Percentiles rank a stretch among this genome's conserved stretches.
phyloP scores from a whole-genome alignment of 2,329 filamentous ascomycete species.

The Dryadomyces quercus-mongolicae region DNA sequence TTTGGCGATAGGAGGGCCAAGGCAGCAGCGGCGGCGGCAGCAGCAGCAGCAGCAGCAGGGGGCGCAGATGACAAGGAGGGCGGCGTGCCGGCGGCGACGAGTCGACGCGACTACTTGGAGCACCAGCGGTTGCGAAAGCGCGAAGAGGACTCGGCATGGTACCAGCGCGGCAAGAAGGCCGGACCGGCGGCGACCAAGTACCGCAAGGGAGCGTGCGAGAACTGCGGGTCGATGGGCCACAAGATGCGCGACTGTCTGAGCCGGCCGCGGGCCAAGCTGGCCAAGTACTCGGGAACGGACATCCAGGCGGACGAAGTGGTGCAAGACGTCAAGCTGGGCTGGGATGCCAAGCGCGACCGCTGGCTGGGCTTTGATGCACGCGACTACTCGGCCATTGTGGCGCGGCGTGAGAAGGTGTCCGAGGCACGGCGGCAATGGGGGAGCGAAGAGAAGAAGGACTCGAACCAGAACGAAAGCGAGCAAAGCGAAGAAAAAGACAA shows the following conservation, averaged over 20 bases:
- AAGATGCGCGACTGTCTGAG: conserved; percentile 89
- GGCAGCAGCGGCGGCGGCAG: neutral
- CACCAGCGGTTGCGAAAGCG: conserved; percentile 83
- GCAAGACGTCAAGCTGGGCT: conserved; percentile 76
- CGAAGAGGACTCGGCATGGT: conserved; percentile 72
- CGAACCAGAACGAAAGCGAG: conserved; percentile 33
- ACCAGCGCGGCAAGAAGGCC: conserved; percentile 74
- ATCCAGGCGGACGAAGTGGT: conserved; percentile 87
- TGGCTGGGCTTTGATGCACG: conserved; percentile 96
- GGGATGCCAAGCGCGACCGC: conserved; percentile 93
- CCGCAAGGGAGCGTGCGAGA: conserved; percentile 95
- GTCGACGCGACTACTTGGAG: conserved; percentile 62
- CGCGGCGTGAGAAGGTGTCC: conserved; percentile 81
- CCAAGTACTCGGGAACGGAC: conserved; percentile 82
- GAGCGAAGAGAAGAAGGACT: conserved; percentile 36
- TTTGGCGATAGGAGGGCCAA: conserved; percentile 12
- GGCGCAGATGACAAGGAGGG: neutral
- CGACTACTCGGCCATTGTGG: conserved; percentile 77
- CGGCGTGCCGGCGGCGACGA: conserved; percentile 14
- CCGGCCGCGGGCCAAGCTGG: conserved; percentile 77
- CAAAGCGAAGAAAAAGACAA: conserved; percentile 31
- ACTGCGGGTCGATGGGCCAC: conserved; percentile 95
- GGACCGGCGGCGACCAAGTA: conserved; percentile 91
- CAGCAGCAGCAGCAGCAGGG: neutral
- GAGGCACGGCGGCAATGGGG: conserved; percentile 47